A percentile compares a stretch with the other conserved stretches of the same genome.
Evolutionary conservation across 139 green algal species (phyloP).

Genomic region (Tetradesmus lagerheimii): DNA sequence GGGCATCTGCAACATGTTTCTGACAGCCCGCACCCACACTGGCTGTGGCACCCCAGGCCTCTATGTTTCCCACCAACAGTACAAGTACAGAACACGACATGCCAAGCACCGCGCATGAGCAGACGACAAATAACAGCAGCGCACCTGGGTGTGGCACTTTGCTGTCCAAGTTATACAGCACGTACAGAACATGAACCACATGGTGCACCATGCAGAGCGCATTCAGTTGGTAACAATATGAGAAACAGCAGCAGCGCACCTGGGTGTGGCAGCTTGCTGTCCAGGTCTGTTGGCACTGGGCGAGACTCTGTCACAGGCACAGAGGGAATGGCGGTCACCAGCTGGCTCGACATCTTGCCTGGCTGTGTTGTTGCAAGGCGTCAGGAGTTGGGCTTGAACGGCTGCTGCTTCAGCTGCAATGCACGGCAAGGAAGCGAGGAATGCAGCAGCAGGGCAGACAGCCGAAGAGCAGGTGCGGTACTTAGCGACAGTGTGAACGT

Average conservation of each 20-base stretch:
- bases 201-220: no score
- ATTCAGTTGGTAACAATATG: no score
- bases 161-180: constrained; percentile 58
- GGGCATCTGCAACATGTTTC: no score
- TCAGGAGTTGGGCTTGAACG: neutral
- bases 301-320: constrained; percentile 42
- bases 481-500: no score
- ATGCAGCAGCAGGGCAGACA: neutral
- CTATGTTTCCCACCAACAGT: no score
- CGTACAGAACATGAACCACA: no score
- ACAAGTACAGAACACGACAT: no score
- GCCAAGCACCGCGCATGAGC: no score
- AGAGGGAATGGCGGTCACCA: neutral
- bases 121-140: neutral
- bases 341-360: neutral
- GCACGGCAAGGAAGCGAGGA: no score
- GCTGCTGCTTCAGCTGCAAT: neutral
- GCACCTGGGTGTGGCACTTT: constrained; percentile 53
- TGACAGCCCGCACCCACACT: no score
- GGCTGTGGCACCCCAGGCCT: no score
- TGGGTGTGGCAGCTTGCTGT: constrained; percentile 53
- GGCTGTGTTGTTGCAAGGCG: neutral
- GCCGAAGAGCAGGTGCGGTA: no score
- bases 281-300: constrained; percentile 44
- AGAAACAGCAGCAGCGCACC: constrained; percentile 12